Evolutionary conservation across 306 rosid species (phyloP).

Genomic region (Dalbergia cultrata): DNA sequence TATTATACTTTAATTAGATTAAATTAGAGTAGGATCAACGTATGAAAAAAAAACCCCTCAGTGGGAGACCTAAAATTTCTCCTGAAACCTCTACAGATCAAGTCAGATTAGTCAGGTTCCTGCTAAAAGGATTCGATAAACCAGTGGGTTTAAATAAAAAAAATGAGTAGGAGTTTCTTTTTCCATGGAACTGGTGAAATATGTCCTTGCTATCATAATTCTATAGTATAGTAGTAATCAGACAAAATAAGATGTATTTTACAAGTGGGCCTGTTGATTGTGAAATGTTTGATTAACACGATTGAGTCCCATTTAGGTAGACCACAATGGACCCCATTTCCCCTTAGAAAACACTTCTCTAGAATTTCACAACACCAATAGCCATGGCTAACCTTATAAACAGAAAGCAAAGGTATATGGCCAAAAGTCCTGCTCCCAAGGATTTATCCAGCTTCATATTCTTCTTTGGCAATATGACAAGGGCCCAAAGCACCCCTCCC

Average conservation of each 20-base stretch:
- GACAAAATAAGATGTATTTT: not conserved
- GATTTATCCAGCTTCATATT: conserved; percentile 70
- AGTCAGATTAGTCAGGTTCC: too few species aligned
- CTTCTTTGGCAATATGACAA: conserved; percentile 69
- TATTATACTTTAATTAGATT: not conserved
- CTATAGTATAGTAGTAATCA: not conserved
- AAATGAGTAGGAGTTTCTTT: too few species aligned
- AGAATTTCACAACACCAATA: conserved; percentile 46
- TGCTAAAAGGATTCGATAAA: too few species aligned
- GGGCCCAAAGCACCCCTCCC: conserved; percentile 81
- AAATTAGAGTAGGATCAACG: too few species aligned
- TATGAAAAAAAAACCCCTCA: too few species aligned
- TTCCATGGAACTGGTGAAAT: too few species aligned
- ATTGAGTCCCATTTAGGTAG: not conserved
- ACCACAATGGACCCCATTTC: conserved; percentile 26
- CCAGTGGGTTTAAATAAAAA: too few species aligned
- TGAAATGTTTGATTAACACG: conserved; percentile 28
- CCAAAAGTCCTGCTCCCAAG: conserved; percentile 69
- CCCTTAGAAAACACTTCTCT: not conserved
- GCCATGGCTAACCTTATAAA: conserved; percentile 61
- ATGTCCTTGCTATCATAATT: too few species aligned
- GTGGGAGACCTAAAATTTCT: too few species aligned
- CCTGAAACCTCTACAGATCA: too few species aligned
- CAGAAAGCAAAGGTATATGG: conserved; percentile 71
- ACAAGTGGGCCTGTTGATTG: conserved; percentile 26